Evolutionary conservation across 352 stramenopile genomes (phyloP), one percentile per base, ranked within the genome.

Genomic region (Phytophthora foliorum): DNA sequence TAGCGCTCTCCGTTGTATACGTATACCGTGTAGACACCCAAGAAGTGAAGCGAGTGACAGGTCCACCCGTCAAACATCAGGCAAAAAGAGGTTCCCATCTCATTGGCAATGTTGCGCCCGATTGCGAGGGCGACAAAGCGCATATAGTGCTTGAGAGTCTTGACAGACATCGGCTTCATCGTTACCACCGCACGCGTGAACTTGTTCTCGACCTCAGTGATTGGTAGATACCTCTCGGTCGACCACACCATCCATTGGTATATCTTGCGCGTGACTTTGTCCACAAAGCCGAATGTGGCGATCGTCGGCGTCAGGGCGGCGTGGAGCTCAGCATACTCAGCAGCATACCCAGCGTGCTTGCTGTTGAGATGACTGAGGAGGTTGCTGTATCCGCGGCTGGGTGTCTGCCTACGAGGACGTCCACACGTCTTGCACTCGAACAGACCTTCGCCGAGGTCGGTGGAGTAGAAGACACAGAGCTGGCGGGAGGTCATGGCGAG

Each of bases 371-470:
- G 56, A 16, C 41, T 24, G 6, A 55, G 11, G 4, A 63, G 56
- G n/a, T 63, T 34, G 29, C 16, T 44, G 56, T 54, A 63, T 13
- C 41, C 56, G 8, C 25, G 54, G 9, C 41, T 27, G 1, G 25
- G 22, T 6, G 27, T 13, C 46, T 48, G 44, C 56, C 55, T 54
- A 25, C 42, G 56, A n/a, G n/a, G n/a, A n/a, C 17, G 11, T 34
- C 36, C 16, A 45, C 6, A 42, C 29, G 31, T 53, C 56, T 63
- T 63, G 56, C 56, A 63, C 45, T 52, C 27, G 44, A 63, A 63
- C 3, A 34, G 22, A 25, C 41, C 21, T 14, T 45, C 56, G 13
- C 41, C 41, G 17, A 54, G 27, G 19, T 63, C 21, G n/a, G 27
- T 19, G 56, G 24, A 63, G 56, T 36, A 63, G 44, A 44, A 62